Conservation (phyloP, 2,329 filamentous ascomycete genomes). For the Fusarium sp. region DNA sequence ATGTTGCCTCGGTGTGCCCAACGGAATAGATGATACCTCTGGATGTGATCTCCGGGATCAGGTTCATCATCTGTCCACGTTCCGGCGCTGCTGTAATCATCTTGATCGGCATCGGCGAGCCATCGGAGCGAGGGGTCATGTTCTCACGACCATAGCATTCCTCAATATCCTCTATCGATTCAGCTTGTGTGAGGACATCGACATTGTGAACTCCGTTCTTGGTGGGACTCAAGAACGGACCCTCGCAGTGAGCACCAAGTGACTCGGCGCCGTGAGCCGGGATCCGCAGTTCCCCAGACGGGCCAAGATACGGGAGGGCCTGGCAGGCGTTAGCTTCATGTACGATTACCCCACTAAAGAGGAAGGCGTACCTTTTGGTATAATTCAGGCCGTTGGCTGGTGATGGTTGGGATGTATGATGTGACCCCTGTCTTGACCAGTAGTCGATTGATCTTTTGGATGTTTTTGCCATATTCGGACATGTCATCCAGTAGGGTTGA, state of each 20-base stretch:
- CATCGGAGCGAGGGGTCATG: constrained; percentile 55
- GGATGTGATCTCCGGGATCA: constrained; percentile 73
- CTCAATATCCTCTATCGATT: constrained; percentile 72
- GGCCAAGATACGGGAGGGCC: constrained; percentile 80
- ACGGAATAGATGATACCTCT: constrained; percentile 80
- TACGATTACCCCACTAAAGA: constrained; percentile 22
- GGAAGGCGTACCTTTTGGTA: constrained; percentile 72
- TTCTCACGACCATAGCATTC: constrained; percentile 78
- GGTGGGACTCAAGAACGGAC: constrained; percentile 82
- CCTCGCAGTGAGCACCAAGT: constrained; percentile 89
- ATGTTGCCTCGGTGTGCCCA: constrained; percentile 88
- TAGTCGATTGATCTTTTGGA: constrained; percentile 74
- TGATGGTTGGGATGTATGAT: constrained; percentile 86
- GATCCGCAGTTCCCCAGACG: constrained; percentile 68
- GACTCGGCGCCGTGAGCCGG: constrained; percentile 81
- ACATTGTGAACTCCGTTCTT: constrained; percentile 89
- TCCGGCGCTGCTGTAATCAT: constrained; percentile 92
- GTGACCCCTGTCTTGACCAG: constrained; percentile 85
- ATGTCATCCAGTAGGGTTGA: constrained; percentile 77
- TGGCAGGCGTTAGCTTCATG: constrained; percentile 45
- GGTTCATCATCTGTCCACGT: constrained; percentile 71
- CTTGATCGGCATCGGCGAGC: constrained; percentile 64
- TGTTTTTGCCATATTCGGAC: constrained; percentile 74
- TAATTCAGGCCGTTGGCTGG: constrained; percentile 80
- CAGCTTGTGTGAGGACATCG: constrained; percentile 72